Percentiles rank a stretch among this genome's conserved stretches.
Conservation (phyloP, 2,329 filamentous ascomycete species). For the Didymella pinodella region DNA sequence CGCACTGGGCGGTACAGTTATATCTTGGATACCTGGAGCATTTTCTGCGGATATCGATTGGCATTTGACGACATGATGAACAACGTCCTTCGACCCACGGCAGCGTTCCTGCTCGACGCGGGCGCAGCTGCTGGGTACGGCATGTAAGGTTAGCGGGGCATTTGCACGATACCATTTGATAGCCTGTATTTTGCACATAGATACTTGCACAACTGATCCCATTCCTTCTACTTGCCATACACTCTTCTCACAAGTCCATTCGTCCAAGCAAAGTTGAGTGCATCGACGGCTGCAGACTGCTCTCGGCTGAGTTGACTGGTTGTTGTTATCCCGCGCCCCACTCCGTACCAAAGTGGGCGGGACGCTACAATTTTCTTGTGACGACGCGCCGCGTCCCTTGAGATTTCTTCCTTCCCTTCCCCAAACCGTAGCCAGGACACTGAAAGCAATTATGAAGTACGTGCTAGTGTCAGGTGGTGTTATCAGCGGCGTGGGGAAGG, state of each 20-base stretch:
- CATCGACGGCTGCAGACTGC: conserved; percentile 10
- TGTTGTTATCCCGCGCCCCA: conserved; percentile 11
- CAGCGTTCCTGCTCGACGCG: conserved; percentile 40
- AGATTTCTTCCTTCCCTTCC: conserved; percentile 53
- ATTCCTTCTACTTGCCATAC: neutral
- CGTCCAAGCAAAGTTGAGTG: conserved; percentile 29
- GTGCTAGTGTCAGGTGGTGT: conserved; percentile 78
- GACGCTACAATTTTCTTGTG: conserved; percentile 45
- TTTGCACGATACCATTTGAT: conserved; percentile 50
- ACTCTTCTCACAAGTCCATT: neutral
- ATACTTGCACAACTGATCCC: conserved; percentile 2
- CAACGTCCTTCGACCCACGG: conserved; percentile 23
- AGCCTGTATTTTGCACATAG: conserved; percentile 37
- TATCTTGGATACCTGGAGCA: conserved; percentile 45
- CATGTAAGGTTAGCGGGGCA: conserved; percentile 40
- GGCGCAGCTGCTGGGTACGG: conserved; percentile 37
- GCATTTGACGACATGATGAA: conserved; percentile 48
- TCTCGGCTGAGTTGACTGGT: conserved; percentile 20
- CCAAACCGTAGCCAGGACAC: conserved; percentile 51
- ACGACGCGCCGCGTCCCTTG: conserved; percentile 32
- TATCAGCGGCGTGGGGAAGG: conserved; percentile 52
- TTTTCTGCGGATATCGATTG: conserved; percentile 43
- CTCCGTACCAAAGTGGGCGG: conserved; percentile 18
- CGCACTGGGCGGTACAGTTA: conserved; percentile 39
- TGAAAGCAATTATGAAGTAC: conserved; percentile 74